Percentiles rank a stretch among this genome's conserved stretches.
Evolutionary conservation across 768 basidiomycete species (phyloP).

Genomic region (Leucocoprinus birnbaumii): DNA sequence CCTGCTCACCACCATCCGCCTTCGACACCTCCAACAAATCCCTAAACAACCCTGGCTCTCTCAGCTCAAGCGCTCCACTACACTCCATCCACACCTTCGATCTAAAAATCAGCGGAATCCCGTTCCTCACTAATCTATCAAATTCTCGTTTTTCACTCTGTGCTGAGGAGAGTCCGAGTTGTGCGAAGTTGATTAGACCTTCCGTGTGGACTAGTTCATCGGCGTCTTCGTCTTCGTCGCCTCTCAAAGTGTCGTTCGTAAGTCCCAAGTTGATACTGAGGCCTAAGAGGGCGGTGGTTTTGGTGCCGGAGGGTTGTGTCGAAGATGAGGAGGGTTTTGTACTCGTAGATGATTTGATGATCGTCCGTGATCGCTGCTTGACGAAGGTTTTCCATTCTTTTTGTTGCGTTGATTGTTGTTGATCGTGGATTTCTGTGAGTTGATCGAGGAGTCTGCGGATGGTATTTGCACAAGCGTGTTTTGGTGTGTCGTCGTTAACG

Average conservation of each 20-base stretch:
- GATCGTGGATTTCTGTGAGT: slow-evolving; percentile 81
- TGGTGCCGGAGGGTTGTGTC: slow-evolving; percentile 36
- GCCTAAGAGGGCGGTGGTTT: slow-evolving; percentile 69
- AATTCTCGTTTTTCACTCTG: slow-evolving; percentile 81
- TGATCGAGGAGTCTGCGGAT: slow-evolving; percentile 71
- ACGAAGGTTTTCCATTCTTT: slow-evolving; percentile 91
- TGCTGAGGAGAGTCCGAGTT: slow-evolving; percentile 76
- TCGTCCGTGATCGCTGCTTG: slow-evolving; percentile 58
- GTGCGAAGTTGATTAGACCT: slow-evolving; percentile 87
- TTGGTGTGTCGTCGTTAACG: slow-evolving; percentile 60
- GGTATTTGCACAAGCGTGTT: slow-evolving; percentile 73
- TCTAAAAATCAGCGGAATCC: slow-evolving; percentile 87
- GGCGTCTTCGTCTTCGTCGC: slow-evolving; percentile 51
- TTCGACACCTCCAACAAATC: slow-evolving; percentile 68
- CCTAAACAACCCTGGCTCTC: slow-evolving; percentile 86
- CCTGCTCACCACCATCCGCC: no score
- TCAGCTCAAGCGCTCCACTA: slow-evolving; percentile 88
- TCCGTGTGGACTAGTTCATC: slow-evolving; percentile 81
- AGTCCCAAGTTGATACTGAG: slow-evolving; percentile 36
- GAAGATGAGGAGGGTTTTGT: slow-evolving; percentile 19
- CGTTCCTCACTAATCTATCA: slow-evolving; percentile 72
- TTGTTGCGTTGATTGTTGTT: slow-evolving; percentile 62
- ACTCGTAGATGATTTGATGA: slow-evolving; percentile 27
- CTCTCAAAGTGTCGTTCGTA: background rate
- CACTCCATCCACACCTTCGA: slow-evolving; percentile 92